phyloP scores from a whole-genome alignment of 768 basidiomycete species.

The Clitopilus passeckerianus region DNA sequence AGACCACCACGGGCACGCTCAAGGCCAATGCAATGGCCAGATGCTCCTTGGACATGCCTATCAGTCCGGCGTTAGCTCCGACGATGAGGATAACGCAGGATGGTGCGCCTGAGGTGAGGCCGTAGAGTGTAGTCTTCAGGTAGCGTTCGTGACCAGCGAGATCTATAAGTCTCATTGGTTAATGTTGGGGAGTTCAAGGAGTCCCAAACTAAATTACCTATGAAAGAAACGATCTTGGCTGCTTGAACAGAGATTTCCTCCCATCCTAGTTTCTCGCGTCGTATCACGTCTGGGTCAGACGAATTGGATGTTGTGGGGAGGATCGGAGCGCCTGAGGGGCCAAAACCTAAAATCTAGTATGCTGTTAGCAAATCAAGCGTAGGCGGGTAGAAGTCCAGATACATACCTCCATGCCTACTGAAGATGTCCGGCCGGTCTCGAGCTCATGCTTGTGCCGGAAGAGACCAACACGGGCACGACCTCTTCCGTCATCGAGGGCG shows the following conservation, averaged over 20 bases:
- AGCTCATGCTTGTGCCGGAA: conserved; percentile 98
- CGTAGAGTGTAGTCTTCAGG: conserved; percentile 90
- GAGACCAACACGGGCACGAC: conserved; percentile 77
- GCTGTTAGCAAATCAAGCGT: background rate
- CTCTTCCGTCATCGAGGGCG: conserved; percentile 76
- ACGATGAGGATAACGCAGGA: conserved; percentile 92
- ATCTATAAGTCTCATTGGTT: conserved; percentile 40
- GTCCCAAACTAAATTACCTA: conserved; percentile 39
- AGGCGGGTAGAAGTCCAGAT: background rate
- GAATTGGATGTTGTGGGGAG: conserved; percentile 59
- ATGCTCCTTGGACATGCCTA: conserved; percentile 95
- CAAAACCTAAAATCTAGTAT: conserved; percentile 82
- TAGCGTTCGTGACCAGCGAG: conserved; percentile 95
- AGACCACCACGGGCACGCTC: conserved; percentile 89
- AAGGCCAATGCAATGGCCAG: conserved; percentile 91
- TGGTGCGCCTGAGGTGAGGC: conserved; percentile 90
- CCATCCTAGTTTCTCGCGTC: conserved; percentile 90
- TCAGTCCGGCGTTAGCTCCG: conserved; percentile 89
- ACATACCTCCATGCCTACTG: conserved; percentile 91
- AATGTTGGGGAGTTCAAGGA: background rate
- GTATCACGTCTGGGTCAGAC: conserved; percentile 56
- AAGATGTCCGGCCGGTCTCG: conserved; percentile 92
- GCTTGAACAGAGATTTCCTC: conserved; percentile 88
- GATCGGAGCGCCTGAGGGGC: conserved; percentile 70
- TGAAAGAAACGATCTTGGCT: conserved; percentile 93